Evolutionary conservation across 371 early-diverging fungal species (phyloP), one percentile per base, ranked within the genome.

Genomic region (Haplosporangium sp.): DNA sequence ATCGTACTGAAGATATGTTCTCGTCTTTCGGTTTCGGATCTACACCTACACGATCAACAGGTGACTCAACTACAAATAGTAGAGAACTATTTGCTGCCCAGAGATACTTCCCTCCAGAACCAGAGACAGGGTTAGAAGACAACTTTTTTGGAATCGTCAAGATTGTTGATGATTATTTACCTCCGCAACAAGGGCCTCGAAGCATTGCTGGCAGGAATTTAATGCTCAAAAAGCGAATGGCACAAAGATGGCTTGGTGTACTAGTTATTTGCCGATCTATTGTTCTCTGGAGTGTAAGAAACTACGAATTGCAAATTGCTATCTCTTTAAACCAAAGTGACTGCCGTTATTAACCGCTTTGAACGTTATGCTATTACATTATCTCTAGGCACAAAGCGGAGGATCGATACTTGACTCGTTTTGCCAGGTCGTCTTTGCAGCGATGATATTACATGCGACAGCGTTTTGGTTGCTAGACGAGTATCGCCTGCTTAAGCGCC

Each of bases 81-180:
- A 70, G 65, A 8, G 82, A 68, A 4, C 53, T 60, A 6, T 75
- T 81, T 69, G 76, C 75, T 34, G 63, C 71, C 3, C 82, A 81
- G 48, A 48, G 65, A 42, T 81, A 69, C 42, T 75, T 81, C 34
- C 82, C 82, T 15, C 82, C 74, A 0, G 82, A 75, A 20, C 72
- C 71, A 11, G 76, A 81, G 67, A 74, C 76, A 13, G 82, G 82
- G 15, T 39, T 81, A 27, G 82, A 81, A 53, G 82, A 75, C 40
- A 81, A 81, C 60, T 81, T 81, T 66, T 72, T 71, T 19, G 82
- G 82, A 7, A 72, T 72, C 55, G 82, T 81, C 67, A 81, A 81
- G 69, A 81, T 81, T 66, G 82, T 72, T 13, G 82, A 81, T 44
- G 81, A 81, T 37, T 74, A 81, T 19, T 20, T 75, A 27, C 81